Evolutionary conservation across 2,329 filamentous ascomycete species (phyloP), one percentile per base, ranked within the genome.

Genomic region (Fusarium miscanthi): DNA sequence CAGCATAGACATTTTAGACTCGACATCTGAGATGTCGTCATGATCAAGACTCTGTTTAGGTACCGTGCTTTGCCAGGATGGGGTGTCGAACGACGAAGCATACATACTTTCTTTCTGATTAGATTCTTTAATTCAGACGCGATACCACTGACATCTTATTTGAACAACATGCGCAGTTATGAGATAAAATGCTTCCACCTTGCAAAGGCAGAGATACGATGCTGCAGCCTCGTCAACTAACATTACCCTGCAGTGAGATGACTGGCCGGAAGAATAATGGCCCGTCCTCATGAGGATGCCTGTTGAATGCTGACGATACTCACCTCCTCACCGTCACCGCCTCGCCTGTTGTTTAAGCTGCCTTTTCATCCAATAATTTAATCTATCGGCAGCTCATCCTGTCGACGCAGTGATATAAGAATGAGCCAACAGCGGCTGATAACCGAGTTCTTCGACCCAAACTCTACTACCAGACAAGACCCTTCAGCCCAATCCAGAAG

Each of bases 1-100:
- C 48, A 42, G 37, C 49, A 53, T 69, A 69, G 65, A 69, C 51
- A 64, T 69, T 58, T 53, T 65, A 45, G 52, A 64, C 41, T 31
- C 30, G 35, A 41, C 31, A 62, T 53, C n/a, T 30, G 46, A 17
- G 10, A 45, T 40, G 35, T 54, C 17, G 46, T 40, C 27, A 54
- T 35, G 53, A 68, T 51, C 30, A 62, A 45, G 33, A 63, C 33
- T 45, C 38, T 57, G 43, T 51, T 37, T 23, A 45, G 12, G 19
- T 23, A 38, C 8, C 7, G 12, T 9, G 16, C 12, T 21, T 11
- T 3, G 14, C 21, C 3, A 16, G 5, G 14, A 21, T 17, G 35
- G 10, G 17, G 5, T 19, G 21, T n/a, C 21, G 13, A 9, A 11
- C 6, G 2, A 13, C 11, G 2, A 3, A 23, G 27, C 8, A 2